A percentile compares a stretch with the other conserved stretches of the same genome.
These are phyloP conservation scores for Lentinula raphanica DNA, from an alignment of 768 basidiomycete genomes.

Conservation along the genomic window DNA sequence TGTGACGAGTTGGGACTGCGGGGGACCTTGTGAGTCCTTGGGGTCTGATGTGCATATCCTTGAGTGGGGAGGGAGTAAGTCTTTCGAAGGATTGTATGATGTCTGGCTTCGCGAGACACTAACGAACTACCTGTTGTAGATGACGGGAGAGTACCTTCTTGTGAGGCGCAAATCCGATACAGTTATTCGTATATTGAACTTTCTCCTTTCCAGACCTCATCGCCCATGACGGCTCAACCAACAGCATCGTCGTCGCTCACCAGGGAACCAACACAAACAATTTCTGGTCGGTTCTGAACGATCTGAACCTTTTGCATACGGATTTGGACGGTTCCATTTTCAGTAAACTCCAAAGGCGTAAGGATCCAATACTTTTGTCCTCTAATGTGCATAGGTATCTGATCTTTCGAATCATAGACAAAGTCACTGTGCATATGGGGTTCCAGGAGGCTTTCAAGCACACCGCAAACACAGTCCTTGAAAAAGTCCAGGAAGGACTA, in stretches of 20 bases:
- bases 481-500: background rate
- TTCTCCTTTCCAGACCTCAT: conserved; percentile 11
- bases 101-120: background rate
- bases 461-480: background rate
- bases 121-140: background rate
- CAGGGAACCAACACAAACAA: conserved; percentile 21
- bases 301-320: background rate
- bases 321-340: background rate
- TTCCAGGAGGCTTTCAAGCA: background rate
- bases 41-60: background rate
- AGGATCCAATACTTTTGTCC: background rate
- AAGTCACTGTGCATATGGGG: background rate
- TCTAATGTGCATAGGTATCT: background rate
- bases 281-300: conserved; percentile 2
- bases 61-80: background rate
- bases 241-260: conserved; percentile 24
- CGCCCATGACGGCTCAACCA: conserved; percentile 15
- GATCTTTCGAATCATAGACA: background rate
- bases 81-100: background rate
- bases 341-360: background rate
- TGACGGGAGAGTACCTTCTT: background rate
- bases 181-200: background rate
- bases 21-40: background rate
- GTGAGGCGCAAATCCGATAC: no score
- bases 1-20: background rate